Conservation (phyloP, 73 alveolate species). For the Blepharisma stoltei region DNA sequence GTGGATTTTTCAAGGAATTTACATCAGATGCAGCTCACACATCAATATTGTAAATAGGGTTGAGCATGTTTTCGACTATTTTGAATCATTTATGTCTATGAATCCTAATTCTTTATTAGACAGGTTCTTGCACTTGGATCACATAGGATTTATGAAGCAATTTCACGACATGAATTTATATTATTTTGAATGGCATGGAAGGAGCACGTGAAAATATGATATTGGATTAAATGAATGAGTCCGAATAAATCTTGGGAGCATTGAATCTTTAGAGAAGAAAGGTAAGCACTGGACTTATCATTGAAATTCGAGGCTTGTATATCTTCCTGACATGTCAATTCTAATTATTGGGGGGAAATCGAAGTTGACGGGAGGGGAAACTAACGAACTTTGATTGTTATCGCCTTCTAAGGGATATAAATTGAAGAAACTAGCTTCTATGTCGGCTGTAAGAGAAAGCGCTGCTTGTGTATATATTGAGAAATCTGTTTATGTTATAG, state of each 20-base stretch:
- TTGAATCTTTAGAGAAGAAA: background rate
- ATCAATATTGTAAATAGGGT: slow-evolving; percentile 2
- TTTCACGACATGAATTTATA: background rate
- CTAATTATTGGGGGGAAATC: slow-evolving; percentile 17
- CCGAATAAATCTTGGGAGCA: background rate
- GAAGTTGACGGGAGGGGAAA: slow-evolving; percentile 12
- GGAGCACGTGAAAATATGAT: background rate
- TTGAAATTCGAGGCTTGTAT: slow-evolving; percentile 30
- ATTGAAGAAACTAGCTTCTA: background rate
- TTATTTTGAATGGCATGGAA: slow-evolving; percentile 29
- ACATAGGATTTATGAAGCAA: background rate
- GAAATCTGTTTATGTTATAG: slow-evolving; percentile 18
- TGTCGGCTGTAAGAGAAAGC: slow-evolving; percentile 20
- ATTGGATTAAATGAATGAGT: background rate
- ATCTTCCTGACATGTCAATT: slow-evolving; percentile 8
- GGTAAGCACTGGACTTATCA: slow-evolving; percentile 6
- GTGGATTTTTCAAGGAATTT: slow-evolving; percentile 18
- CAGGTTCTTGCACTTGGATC: slow-evolving; percentile 1
- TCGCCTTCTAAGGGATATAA: slow-evolving; percentile 15
- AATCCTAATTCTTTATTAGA: background rate
- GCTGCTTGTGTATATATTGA: background rate
- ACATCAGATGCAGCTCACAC: slow-evolving; percentile 1
- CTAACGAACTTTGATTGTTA: slow-evolving; percentile 29
- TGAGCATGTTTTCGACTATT: background rate
- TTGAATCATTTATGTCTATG: background rate